Evolutionary conservation across 2,329 filamentous ascomycete species (phyloP).

Genomic region (Xylariomycetidae sp.): DNA sequence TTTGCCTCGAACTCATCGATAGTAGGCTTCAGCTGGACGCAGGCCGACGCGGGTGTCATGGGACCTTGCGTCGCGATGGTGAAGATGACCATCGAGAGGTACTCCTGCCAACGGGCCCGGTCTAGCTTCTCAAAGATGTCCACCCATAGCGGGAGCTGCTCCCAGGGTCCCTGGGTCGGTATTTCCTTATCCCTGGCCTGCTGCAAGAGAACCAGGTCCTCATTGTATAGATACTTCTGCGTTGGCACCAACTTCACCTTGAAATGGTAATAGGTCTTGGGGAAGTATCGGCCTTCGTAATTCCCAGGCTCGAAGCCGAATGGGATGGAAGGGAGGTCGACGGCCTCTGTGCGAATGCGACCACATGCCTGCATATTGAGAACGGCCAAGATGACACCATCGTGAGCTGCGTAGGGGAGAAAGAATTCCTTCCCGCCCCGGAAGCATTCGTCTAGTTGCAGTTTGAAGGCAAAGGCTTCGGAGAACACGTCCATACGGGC

Average conservation of each 20-base stretch:
- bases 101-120: conserved; percentile 57
- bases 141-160: conserved; percentile 66
- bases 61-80: conserved; percentile 59
- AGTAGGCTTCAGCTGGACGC: conserved; percentile 50
- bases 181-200: conserved; percentile 33
- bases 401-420: conserved; percentile 42
- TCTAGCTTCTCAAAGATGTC: conserved; percentile 62
- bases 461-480: conserved; percentile 57
- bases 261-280: conserved; percentile 63
- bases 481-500: conserved; percentile 50
- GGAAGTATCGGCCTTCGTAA: conserved; percentile 66
- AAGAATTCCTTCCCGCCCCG: conserved; percentile 18
- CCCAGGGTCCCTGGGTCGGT: conserved; percentile 35
- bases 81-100: conserved; percentile 59
- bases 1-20: conserved; percentile 61
- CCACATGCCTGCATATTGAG: conserved; percentile 60
- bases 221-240: conserved; percentile 50
- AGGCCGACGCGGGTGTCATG: conserved; percentile 47
- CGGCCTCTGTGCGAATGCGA: conserved; percentile 47
- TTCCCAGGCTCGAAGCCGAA: conserved; percentile 68
- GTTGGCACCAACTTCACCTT: conserved; percentile 57
- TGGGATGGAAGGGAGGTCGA: conserved; percentile 56
- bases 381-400: conserved; percentile 63
- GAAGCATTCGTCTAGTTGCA: conserved; percentile 53
- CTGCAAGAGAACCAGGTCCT: conserved; percentile 40